Conservation (phyloP, 2,329 filamentous ascomycete genomes). For the Aspergillus ruber region DNA sequence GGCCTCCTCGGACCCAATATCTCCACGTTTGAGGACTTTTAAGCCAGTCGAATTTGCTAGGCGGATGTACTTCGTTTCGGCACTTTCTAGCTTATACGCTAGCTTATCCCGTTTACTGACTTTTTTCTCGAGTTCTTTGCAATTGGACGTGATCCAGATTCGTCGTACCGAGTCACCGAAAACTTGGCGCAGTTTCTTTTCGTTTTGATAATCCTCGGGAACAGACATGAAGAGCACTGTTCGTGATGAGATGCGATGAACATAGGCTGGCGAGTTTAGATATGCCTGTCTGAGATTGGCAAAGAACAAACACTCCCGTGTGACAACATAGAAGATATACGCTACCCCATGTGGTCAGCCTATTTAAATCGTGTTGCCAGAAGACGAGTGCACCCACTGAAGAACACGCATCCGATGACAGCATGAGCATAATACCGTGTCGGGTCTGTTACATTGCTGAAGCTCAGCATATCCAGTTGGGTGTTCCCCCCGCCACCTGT, state of each 20-base stretch:
- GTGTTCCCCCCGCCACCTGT: constrained; percentile 64
- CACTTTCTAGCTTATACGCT: constrained; percentile 71
- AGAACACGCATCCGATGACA: constrained; percentile 71
- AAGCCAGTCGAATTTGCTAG: constrained; percentile 64
- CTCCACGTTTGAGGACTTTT: constrained; percentile 47
- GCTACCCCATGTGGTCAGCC: constrained; percentile 25
- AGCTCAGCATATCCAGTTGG: constrained; percentile 72
- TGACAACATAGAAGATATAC: constrained; percentile 80
- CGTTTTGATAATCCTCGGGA: constrained; percentile 68
- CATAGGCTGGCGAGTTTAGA: constrained; percentile 74
- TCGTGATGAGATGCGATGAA: constrained; percentile 76
- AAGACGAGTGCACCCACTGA: constrained; percentile 40
- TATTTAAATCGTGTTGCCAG: not conserved
- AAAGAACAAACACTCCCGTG: constrained; percentile 82
- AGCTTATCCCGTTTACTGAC: constrained; percentile 74
- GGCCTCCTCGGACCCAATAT: constrained; percentile 14
- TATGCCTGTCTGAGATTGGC: constrained; percentile 88
- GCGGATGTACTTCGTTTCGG: constrained; percentile 81
- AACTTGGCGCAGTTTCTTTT: constrained; percentile 65
- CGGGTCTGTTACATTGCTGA: constrained; percentile 63
- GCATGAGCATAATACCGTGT: constrained; percentile 73
- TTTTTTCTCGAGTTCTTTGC: constrained; percentile 66
- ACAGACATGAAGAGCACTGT: constrained; percentile 86
- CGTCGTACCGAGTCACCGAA: constrained; percentile 75
- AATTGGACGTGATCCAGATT: constrained; percentile 77